Evolutionary conservation across 2,329 filamentous ascomycete species (phyloP).

Genomic region (Akanthomyces muscarius): DNA sequence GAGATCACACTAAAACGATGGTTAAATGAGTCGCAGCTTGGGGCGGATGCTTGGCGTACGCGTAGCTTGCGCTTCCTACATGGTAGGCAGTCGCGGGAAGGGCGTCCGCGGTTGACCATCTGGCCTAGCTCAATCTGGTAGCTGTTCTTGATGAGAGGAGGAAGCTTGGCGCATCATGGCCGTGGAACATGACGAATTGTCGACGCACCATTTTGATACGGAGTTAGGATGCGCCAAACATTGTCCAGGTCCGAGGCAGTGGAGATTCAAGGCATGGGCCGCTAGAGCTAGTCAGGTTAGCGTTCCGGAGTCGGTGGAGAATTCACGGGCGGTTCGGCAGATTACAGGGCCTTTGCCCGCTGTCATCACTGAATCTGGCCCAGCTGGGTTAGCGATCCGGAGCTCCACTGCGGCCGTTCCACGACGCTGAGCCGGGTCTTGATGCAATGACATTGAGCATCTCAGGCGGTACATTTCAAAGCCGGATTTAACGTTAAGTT

Average conservation of each 20-base stretch:
- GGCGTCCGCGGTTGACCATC: slow-evolving; percentile 25
- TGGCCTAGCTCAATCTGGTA: background rate
- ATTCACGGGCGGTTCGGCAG: background rate
- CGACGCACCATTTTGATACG: background rate
- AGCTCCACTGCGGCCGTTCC: background rate
- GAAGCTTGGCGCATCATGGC: background rate
- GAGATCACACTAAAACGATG: slow-evolving; percentile 22
- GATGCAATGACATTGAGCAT: background rate
- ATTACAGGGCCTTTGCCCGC: background rate
- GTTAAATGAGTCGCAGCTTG: background rate
- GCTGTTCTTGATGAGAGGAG: background rate
- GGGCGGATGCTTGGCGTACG: slow-evolving; percentile 11
- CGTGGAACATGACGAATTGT: background rate
- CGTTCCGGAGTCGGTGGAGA: background rate
- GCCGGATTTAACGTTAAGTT: slow-evolving; percentile 6
- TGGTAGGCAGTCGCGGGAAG: slow-evolving; percentile 24
- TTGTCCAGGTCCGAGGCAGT: background rate
- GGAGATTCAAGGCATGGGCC: background rate
- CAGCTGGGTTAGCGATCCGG: slow-evolving; percentile 16
- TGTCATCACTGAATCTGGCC: background rate
- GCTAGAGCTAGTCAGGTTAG: background rate
- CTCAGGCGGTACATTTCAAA: background rate
- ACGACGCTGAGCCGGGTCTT: background rate
- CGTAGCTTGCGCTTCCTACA: slow-evolving; percentile 25
- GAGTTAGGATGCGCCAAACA: background rate